Conservation (phyloP, 225 moss, liverwort and hornwort genomes). For the Bryum argenteum region DNA sequence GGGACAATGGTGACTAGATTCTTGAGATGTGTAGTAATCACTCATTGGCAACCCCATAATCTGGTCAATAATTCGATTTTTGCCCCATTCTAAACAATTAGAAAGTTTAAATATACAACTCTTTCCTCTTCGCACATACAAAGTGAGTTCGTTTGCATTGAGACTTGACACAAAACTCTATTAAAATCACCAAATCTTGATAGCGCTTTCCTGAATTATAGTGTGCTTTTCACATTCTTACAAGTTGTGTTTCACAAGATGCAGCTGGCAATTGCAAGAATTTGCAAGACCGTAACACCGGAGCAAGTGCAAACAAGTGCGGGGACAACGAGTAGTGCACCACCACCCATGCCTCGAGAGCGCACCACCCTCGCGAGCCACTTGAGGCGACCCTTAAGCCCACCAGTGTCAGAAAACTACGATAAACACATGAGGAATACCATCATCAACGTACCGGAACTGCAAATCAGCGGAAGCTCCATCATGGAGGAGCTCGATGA, state of each 20-base stretch:
- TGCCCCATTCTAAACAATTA: too few relatives aligned
- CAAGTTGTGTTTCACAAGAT: slow-evolving; percentile 31
- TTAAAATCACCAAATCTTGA: too few relatives aligned
- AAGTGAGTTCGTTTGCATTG: too few relatives aligned
- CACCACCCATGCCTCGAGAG: slow-evolving; percentile 25
- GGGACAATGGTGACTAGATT: too few relatives aligned
- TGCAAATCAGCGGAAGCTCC: slow-evolving; percentile 16
- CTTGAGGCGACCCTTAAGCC: slow-evolving; percentile 42
- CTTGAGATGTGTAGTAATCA: too few relatives aligned
- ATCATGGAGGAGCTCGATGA: slow-evolving; percentile 38
- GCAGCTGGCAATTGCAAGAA: slow-evolving; percentile 70
- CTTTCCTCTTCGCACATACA: too few relatives aligned
- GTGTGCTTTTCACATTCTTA: neutral
- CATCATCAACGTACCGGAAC: slow-evolving; percentile 20
- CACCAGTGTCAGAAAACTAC: slow-evolving; percentile 26
- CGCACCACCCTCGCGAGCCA: slow-evolving; percentile 42
- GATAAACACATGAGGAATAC: slow-evolving; percentile 6
- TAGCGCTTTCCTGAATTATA: neutral
- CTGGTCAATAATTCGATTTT: too few relatives aligned
- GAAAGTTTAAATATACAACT: too few relatives aligned
- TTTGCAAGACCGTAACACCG: slow-evolving; percentile 41
- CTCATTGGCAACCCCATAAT: too few relatives aligned
- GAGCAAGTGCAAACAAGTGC: slow-evolving; percentile 14
- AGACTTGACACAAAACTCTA: too few relatives aligned
- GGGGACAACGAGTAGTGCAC: slow-evolving; percentile 33